phyloP scores from a whole-genome alignment of 163 green algal genomes.

The Chloromonas sp. region DNA sequence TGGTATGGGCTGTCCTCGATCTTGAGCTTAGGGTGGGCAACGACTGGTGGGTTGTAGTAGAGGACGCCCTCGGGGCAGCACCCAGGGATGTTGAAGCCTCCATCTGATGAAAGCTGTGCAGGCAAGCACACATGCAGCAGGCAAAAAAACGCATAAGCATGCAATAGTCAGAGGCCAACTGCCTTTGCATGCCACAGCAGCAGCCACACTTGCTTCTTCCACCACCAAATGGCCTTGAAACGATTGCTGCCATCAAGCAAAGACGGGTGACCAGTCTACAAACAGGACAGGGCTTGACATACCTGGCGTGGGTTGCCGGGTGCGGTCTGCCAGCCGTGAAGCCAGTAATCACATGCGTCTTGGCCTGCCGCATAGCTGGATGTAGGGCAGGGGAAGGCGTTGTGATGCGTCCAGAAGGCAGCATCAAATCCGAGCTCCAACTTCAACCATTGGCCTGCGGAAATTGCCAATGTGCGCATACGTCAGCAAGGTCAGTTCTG shows the following conservation, averaged over 20 bases:
- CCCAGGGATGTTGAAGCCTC: constrained; percentile 6
- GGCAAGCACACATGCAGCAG: not conserved
- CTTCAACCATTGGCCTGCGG: not conserved
- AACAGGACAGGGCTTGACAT: not conserved
- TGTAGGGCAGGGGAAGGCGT: constrained; percentile 23
- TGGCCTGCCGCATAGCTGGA: constrained; percentile 9
- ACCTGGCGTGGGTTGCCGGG: constrained; percentile 11
- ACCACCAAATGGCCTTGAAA: too few species aligned
- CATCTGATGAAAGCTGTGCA: constrained; percentile 12
- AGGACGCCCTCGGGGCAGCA: constrained; percentile 43
- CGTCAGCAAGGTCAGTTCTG: not conserved
- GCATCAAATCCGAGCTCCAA: not conserved
- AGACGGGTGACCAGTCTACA: too few species aligned
- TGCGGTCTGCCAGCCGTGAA: constrained; percentile 29
- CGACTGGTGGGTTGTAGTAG: constrained; percentile 10
- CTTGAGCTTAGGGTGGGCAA: constrained; percentile 5
- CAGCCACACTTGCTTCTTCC: too few species aligned
- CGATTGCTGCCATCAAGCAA: too few species aligned
- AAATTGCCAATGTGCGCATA: not conserved
- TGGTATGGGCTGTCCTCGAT: constrained; percentile 17
- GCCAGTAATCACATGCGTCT: constrained; percentile 28
- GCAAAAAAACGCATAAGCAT: too few species aligned
- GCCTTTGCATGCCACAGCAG: too few species aligned
- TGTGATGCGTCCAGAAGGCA: not conserved
- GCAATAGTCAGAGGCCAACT: too few species aligned